Base-by-base conservation (phyloP, 768 basidiomycete genomes). In the Gymnopilus dilepis region DNA sequence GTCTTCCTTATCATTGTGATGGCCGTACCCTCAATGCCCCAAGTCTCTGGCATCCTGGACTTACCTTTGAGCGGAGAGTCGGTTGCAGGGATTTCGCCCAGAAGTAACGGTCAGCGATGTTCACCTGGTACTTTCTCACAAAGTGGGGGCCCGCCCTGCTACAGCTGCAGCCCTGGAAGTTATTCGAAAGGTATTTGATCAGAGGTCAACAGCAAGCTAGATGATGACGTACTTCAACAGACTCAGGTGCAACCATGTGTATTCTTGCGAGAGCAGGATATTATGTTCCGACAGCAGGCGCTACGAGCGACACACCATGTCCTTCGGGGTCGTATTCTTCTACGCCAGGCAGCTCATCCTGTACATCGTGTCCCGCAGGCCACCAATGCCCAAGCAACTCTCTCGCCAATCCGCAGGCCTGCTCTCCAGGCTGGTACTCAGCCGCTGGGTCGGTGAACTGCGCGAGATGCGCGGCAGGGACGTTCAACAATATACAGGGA, bases 341-440 rank as follows among this genome's bases (percentile, higher is more conserved):
- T 8, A 34, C 47, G 34, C 60, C 58, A 26, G 64, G 58, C 19
- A 38, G 45, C 19, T 47, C 54, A 19, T 53, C 61, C 19, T 62
- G 61, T 24, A 24, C 6, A 40, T 52, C 61, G 24, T 74, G 71
- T 62, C 51, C 65, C 24, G 22, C 65, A 34, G 73, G 71, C 3
- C 59, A 61, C 19, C 63, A 69, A 59, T 73, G 73, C 42, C 69
- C 70, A 24, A 64, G 56, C 22, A 56, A 56, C 38, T 61, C 57
- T n/a, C 48, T 69, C 8, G 42, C 69, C 5, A 62, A 55, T 3
- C 70, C 72, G 7, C 64, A 67, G 56, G 42, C 54, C n/a, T 72
- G 69, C 52, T 71, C 68, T 21, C 69, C 72, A 17, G 71, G 73
- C 34, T 63, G 62, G 6, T 74, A 69, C 55, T 73, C 69, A 8